Base-by-base conservation (phyloP, 345 rosid genomes). In the Geranium brycei region DNA sequence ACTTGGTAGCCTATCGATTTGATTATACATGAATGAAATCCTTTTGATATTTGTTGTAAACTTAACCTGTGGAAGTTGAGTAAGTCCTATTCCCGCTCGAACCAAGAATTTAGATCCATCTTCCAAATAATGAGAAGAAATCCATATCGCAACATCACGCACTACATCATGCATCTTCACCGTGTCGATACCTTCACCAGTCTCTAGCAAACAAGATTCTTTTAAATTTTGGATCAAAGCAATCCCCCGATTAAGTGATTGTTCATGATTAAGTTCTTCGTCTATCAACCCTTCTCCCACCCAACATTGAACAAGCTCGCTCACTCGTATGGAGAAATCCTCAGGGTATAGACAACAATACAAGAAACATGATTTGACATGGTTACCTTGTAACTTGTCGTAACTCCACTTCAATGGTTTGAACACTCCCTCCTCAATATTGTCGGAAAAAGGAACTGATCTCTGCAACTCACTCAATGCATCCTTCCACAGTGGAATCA, bases 81-180 rank as follows among this genome's bases (percentile, higher is more conserved):
- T 23, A 62, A 81, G 51, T 5, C 77, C 74, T 23, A 23, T 61
- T 7, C 78, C 82, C 62, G 80, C 69, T 38, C 13, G 66, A 68
- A 78, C 63, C 31, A 78, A 76, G 64, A 71, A 76, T 63, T 64
- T 78, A 35, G 13, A 47, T 47, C 53, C 53, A 8, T 47, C 53
- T 60, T 23, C 69, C 69, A 60, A 68, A 64, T 19, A 61, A 70
- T 64, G 41, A 35, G 41, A 35, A 35, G 73, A 65, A 18, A 79
- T 66, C 80, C 80, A 73, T 58, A 81, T 65, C 4, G 83, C 76
- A 31, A 81, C 73, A 64, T 83, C 88, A 1, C 83, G 71, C 5
- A 81, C 76, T 47, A 83, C 69, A 56, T 71, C 79, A 63, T 83
- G 84, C 85, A 83, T 79, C 67, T 75, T 84, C 15, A 79, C 53